These are phyloP conservation scores for Exophiala sideris DNA, from an alignment of 2,329 filamentous ascomycete species.

Conservation along the genomic window DNA sequence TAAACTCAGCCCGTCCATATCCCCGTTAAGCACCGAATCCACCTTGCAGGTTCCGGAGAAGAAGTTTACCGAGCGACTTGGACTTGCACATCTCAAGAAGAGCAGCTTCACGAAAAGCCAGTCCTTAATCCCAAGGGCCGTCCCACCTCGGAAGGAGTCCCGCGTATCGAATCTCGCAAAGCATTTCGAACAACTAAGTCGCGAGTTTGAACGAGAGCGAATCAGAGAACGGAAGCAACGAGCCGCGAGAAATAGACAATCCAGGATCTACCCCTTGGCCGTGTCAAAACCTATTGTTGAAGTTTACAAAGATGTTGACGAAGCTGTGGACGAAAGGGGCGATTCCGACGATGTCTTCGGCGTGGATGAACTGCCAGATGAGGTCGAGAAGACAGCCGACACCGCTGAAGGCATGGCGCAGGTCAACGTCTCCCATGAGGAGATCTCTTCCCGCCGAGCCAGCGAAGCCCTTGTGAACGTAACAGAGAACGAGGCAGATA, in stretches of 20 bases:
- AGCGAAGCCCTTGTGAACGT: constrained; percentile 37
- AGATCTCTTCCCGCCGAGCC: constrained; percentile 29
- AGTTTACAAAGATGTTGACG: constrained; percentile 89
- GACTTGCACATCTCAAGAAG: constrained; percentile 62
- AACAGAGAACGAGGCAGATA: constrained; percentile 42
- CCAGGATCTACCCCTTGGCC: constrained; percentile 80
- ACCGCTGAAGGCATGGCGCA: constrained; percentile 30
- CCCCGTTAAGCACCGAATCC: constrained; percentile 23
- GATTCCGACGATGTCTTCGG: constrained; percentile 57
- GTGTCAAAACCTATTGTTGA: constrained; percentile 95
- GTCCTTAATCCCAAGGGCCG: constrained; percentile 84
- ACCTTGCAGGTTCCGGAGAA: constrained; percentile 58
- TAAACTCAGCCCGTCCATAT: constrained; percentile 13
- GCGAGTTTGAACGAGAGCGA: constrained; percentile 93
- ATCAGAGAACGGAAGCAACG: constrained; percentile 79
- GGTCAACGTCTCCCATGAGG: constrained; percentile 35
- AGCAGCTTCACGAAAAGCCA: constrained; percentile 46
- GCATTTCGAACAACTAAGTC: constrained; percentile 93
- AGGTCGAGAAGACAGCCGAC: constrained; percentile 22
- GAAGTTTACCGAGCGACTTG: constrained; percentile 71
- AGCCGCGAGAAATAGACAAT: constrained; percentile 70
- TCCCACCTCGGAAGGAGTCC: constrained; percentile 66
- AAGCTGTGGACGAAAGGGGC: constrained; percentile 80
- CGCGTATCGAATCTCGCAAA: constrained; percentile 89
- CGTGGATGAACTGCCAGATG: constrained; percentile 28